Conservation (phyloP, 805 yeast genomes). For the Saccharomyces paradoxus region DNA sequence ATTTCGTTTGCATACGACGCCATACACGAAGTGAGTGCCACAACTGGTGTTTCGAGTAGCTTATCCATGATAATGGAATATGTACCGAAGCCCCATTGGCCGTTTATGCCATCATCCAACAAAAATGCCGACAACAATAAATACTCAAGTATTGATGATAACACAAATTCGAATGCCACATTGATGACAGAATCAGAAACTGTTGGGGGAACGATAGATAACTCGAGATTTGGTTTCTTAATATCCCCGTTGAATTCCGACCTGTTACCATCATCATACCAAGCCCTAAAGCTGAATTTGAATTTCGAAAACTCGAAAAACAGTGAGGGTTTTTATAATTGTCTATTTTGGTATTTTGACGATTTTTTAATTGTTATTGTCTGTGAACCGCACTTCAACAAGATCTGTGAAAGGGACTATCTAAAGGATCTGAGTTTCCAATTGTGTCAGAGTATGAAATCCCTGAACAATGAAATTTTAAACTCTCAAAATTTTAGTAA, state of each 20-base stretch:
- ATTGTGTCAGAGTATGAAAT: conserved; percentile 16
- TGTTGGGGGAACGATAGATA: background rate
- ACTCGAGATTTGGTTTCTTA: conserved; percentile 21
- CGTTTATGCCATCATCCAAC: background rate
- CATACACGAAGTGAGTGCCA: conserved; percentile 29
- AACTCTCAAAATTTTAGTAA: background rate
- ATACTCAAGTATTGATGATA: background rate
- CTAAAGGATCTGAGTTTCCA: conserved; percentile 21
- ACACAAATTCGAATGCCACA: background rate
- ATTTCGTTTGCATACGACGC: conserved; percentile 29
- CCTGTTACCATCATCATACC: conserved; percentile 21
- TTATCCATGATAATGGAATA: conserved; percentile 24
- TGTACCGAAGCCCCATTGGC: conserved; percentile 17
- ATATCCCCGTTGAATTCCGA: conserved; percentile 24
- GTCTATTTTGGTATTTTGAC: conserved; percentile 27
- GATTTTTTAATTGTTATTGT: conserved; percentile 22
- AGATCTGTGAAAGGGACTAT: conserved; percentile 24
- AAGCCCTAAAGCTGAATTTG: conserved; percentile 15
- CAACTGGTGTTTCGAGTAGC: conserved; percentile 28
- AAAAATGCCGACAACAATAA: background rate
- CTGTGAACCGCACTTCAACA: conserved; percentile 17
- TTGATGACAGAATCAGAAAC: background rate
- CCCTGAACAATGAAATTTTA: conserved; percentile 3
- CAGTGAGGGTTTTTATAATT: conserved; percentile 10
- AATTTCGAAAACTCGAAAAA: conserved; percentile 7